A percentile compares a stretch with the other conserved stretches of the same genome.
Evolutionary conservation across 164 flowering plant genomes (phyloP).

Genomic region (Cinnamomum chago): DNA sequence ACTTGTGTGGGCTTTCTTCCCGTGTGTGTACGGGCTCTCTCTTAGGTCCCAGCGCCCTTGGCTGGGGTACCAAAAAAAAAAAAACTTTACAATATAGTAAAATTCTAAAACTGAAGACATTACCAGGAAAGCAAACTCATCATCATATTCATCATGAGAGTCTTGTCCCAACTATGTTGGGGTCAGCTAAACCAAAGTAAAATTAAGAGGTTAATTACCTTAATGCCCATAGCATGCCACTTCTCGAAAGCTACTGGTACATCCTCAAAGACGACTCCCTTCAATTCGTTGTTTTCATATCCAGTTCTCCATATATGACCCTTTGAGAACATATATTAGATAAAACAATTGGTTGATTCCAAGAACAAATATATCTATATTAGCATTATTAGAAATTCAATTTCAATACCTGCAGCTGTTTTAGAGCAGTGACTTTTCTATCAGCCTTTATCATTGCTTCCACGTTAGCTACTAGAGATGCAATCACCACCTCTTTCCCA

Average conservation of each 20-base stretch:
- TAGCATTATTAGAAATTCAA: neutral
- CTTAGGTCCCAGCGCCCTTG: too few relatives aligned
- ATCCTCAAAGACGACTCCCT: slow-evolving; percentile 80
- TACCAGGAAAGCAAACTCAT: too few relatives aligned
- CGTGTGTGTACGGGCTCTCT: too few relatives aligned
- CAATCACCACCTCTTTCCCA: slow-evolving; percentile 78
- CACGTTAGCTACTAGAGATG: slow-evolving; percentile 82
- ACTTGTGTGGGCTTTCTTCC: too few relatives aligned
- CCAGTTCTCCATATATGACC: slow-evolving; percentile 99
- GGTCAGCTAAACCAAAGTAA: neutral
- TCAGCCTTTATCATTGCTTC: slow-evolving; percentile 95
- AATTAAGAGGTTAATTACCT: slow-evolving; percentile 35
- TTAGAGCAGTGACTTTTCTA: slow-evolving; percentile 83
- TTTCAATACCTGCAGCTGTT: slow-evolving; percentile 71
- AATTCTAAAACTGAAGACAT: too few relatives aligned
- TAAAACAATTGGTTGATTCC: neutral
- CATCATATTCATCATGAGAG: too few relatives aligned
- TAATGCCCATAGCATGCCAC: slow-evolving; percentile 77
- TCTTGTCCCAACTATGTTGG: too few relatives aligned
- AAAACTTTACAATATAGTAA: too few relatives aligned
- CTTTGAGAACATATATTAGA: slow-evolving; percentile 28
- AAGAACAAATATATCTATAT: neutral
- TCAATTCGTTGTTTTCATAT: slow-evolving; percentile 61
- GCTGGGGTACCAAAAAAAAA: too few relatives aligned
- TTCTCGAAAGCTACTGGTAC: slow-evolving; percentile 81